Percentiles rank a stretch among this genome's conserved stretches.
phyloP scores from a whole-genome alignment of 805 yeast species.

The Peterozyma toletana region DNA sequence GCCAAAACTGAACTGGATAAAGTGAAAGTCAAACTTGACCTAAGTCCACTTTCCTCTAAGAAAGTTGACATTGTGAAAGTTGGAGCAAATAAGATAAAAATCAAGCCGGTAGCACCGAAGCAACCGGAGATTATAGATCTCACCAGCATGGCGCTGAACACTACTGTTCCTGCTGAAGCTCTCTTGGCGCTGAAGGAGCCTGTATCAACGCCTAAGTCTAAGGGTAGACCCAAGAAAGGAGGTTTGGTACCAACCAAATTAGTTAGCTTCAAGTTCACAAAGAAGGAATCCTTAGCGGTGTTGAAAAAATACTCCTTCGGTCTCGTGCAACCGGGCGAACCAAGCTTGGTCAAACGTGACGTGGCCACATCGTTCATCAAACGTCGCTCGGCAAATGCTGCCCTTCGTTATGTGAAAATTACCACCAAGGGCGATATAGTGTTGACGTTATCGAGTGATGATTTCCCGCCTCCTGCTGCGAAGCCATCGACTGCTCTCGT shows the following conservation, averaged over 20 bases:
- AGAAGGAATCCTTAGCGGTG: neutral
- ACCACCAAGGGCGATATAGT: slow-evolving; percentile 14
- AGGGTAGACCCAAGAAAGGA: neutral
- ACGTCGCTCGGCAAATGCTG: slow-evolving; percentile 10
- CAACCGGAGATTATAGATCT: neutral
- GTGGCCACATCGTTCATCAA: slow-evolving; percentile 8
- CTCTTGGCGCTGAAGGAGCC: neutral
- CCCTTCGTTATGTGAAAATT: slow-evolving; percentile 30
- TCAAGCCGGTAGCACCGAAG: neutral
- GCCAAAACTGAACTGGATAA: slow-evolving; percentile 1
- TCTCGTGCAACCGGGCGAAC: slow-evolving; percentile 11
- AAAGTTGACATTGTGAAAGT: slow-evolving; percentile 12
- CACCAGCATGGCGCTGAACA: neutral
- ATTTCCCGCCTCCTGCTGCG: slow-evolving; percentile 9
- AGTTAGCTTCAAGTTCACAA: neutral
- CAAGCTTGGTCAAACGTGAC: neutral
- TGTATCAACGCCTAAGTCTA: slow-evolving; percentile 1
- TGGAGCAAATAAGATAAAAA: slow-evolving; percentile 3
- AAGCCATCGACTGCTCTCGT: neutral
- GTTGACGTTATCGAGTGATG: slow-evolving; percentile 21
- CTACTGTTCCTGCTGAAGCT: neutral
- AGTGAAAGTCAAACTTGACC: neutral
- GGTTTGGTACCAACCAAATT: neutral
- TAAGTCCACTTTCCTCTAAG: slow-evolving; percentile 12
- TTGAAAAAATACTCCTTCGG: slow-evolving; percentile 10